phyloP scores from a whole-genome alignment of 139 green algal genomes.

The Limnomonas spitsbergensis region DNA sequence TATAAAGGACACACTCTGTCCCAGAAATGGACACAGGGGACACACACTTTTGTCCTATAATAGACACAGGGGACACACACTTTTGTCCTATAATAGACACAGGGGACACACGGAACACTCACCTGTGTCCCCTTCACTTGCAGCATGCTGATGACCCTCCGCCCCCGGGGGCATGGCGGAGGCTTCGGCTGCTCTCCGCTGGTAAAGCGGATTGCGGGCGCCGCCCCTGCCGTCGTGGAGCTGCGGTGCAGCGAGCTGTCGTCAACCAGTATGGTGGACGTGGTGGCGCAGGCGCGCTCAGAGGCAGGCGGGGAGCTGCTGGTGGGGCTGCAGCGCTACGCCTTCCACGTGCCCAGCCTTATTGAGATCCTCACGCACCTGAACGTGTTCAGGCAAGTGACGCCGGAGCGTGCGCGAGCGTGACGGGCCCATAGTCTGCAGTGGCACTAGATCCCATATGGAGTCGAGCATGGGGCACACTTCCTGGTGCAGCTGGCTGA shows the following conservation, averaged over 20 bases:
- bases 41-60: no score
- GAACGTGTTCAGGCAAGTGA: not conserved
- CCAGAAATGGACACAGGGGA: no score
- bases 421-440: not conserved
- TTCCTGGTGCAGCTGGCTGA: not conserved
- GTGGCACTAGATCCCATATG: no score
- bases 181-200: not conserved
- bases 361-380: not conserved
- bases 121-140: not conserved
- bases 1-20: no score
- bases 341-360: conserved; percentile 12
- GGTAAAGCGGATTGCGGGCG: not conserved
- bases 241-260: not conserved
- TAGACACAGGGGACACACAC: no score
- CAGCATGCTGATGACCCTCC: not conserved
- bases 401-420: no score
- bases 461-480: not conserved
- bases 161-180: not conserved
- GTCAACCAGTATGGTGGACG: not conserved
- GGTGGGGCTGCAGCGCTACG: conserved; percentile 17
- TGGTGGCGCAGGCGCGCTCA: not conserved
- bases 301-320: conserved; percentile 4
- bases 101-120: no score
- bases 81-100: no score
- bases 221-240: not conserved